phyloP scores from a whole-genome alignment of 495 filamentous ascomycete genomes.

The Hyaloscypha variabilis region DNA sequence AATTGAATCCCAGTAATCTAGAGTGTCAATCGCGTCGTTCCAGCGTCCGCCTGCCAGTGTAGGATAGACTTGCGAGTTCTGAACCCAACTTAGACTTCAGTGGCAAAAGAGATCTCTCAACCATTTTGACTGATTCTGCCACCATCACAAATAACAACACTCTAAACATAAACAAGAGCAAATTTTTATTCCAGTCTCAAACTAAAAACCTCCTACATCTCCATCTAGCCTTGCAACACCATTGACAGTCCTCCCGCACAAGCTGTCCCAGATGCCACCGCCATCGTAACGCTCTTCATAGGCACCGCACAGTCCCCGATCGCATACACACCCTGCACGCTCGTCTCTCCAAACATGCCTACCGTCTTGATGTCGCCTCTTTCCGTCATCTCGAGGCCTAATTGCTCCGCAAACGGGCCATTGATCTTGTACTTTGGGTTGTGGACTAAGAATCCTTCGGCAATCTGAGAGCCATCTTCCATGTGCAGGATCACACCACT shows the following conservation, averaged over 20 bases:
- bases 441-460: constrained; percentile 32
- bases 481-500: constrained; percentile 7
- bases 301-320: constrained; percentile 38
- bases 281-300: constrained; percentile 30
- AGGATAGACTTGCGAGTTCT: too few species aligned
- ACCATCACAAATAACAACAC: too few species aligned
- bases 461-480: background rate
- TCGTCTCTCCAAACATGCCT: constrained; percentile 39
- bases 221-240: background rate
- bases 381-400: constrained; percentile 36
- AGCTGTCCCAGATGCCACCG: constrained; percentile 24
- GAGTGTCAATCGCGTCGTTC: too few species aligned
- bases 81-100: too few species aligned
- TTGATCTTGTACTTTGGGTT: constrained; percentile 29
- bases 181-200: too few species aligned
- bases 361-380: constrained; percentile 36
- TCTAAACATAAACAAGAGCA: too few species aligned
- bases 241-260: constrained; percentile 20
- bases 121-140: too few species aligned
- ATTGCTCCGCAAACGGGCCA: constrained; percentile 34
- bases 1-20: too few species aligned
- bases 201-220: too few species aligned
- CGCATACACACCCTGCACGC: constrained; percentile 42
- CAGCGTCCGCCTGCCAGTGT: too few species aligned
- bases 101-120: too few species aligned